Evolutionary conservation across 2,329 filamentous ascomycete species (phyloP).

Genomic region (Acrodontium crateriforme): DNA sequence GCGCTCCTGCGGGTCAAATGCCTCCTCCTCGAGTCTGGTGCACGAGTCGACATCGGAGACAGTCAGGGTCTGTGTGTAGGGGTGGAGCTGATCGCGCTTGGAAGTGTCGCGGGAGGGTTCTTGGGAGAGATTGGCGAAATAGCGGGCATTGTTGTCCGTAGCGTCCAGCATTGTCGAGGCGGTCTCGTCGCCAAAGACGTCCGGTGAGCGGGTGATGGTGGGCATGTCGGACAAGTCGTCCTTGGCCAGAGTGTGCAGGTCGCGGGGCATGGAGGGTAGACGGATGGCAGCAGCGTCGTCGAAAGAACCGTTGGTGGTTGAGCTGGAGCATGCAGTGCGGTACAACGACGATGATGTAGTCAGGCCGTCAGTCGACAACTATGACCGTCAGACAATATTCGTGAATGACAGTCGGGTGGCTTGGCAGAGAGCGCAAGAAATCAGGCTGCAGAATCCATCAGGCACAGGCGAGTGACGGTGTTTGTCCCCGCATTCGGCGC

Average conservation of each 20-base stretch:
- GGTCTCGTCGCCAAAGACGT: slow-evolving; percentile 5
- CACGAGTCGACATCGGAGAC: slow-evolving; percentile 51
- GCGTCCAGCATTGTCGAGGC: not conserved
- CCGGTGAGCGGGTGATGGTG: slow-evolving; percentile 10
- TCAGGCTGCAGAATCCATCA: no score
- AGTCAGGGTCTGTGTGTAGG: slow-evolving; percentile 61
- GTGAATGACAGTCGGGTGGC: no score
- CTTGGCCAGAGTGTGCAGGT: slow-evolving; percentile 19
- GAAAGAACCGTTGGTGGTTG: no score
- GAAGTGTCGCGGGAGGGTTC: slow-evolving; percentile 4
- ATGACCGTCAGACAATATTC: no score
- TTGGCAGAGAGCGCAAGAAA: no score
- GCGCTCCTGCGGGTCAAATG: slow-evolving; percentile 45
- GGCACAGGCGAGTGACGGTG: no score
- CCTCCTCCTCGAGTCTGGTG: slow-evolving; percentile 41
- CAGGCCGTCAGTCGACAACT: no score
- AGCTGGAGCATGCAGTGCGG: no score
- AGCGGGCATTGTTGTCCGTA: slow-evolving; percentile 1
- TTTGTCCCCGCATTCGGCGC: no score
- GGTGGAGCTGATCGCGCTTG: slow-evolving; percentile 46
- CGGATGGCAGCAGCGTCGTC: no score
- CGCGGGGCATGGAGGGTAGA: slow-evolving; percentile 33
- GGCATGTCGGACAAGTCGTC: slow-evolving; percentile 17
- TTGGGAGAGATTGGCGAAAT: not conserved
- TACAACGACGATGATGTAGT: no score